Evolutionary conservation across 306 rosid species (phyloP).

Genomic region (Cicer cuneatum): DNA sequence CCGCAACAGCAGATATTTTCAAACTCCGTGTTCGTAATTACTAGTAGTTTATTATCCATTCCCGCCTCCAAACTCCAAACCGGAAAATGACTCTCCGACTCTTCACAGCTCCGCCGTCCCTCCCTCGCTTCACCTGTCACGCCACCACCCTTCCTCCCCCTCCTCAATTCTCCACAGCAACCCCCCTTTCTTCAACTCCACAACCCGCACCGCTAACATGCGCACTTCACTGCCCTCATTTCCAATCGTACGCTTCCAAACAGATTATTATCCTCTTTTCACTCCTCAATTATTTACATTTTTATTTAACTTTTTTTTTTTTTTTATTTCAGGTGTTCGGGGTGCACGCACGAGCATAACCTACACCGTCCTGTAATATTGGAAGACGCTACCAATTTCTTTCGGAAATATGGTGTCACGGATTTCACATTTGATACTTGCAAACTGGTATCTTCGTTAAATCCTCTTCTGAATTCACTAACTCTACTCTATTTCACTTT

Average conservation of each 20-base stretch:
- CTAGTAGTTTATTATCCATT: slow-evolving; percentile 49
- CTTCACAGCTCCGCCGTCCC: slow-evolving; percentile 54
- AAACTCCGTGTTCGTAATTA: too few species aligned
- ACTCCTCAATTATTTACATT: neutral
- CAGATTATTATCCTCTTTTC: slow-evolving; percentile 4
- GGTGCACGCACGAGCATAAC: slow-evolving; percentile 84
- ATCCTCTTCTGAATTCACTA: neutral
- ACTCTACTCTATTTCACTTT: neutral
- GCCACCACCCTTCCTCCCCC: slow-evolving; percentile 47
- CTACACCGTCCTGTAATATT: slow-evolving; percentile 82
- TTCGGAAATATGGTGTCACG: slow-evolving; percentile 62
- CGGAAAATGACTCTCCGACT: slow-evolving; percentile 58
- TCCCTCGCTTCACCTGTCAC: slow-evolving; percentile 63
- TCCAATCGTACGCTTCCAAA: slow-evolving; percentile 67
- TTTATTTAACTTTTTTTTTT: neutral
- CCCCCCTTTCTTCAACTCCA: slow-evolving; percentile 50
- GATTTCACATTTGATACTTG: slow-evolving; percentile 85
- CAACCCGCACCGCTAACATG: slow-evolving; percentile 61
- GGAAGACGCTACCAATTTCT: slow-evolving; percentile 80
- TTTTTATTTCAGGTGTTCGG: slow-evolving; percentile 70
- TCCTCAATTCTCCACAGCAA: slow-evolving; percentile 46
- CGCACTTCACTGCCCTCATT: slow-evolving; percentile 85
- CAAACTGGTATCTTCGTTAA: slow-evolving; percentile 58
- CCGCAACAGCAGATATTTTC: neutral
- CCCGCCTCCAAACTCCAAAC: slow-evolving; percentile 52